A percentile compares a stretch with the other conserved stretches of the same genome.
phyloP scores from a whole-genome alignment of 805 yeast genomes.

The Wickerhamomyces queroliae region DNA sequence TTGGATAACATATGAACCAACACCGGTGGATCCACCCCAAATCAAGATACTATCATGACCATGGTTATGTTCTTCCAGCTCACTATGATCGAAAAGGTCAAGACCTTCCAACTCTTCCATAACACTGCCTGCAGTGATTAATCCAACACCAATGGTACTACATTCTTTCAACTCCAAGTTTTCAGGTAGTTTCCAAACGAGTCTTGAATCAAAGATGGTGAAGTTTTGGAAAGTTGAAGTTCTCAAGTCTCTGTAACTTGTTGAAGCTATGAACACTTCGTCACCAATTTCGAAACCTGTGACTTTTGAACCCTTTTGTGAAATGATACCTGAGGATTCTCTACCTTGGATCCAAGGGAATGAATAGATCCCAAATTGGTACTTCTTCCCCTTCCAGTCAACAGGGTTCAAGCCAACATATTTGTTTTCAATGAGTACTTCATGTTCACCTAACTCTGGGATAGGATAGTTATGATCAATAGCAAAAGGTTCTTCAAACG shows the following conservation, averaged over 20 bases:
- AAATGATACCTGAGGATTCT: constrained; percentile 37
- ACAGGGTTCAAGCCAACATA: constrained; percentile 40
- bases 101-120: constrained; percentile 22
- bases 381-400: constrained; percentile 44
- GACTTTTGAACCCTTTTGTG: constrained; percentile 29
- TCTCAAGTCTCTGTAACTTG: constrained; percentile 40
- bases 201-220: constrained; percentile 36
- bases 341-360: constrained; percentile 49
- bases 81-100: constrained; percentile 13
- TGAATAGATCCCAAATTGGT: constrained; percentile 38
- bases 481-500: constrained; percentile 21
- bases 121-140: constrained; percentile 37
- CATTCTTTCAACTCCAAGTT: constrained; percentile 31
- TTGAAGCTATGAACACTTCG: constrained; percentile 38
- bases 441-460: constrained; percentile 22
- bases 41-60: constrained; percentile 24
- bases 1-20: constrained; percentile 38
- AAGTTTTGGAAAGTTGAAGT: constrained; percentile 43
- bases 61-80: constrained; percentile 5
- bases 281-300: constrained; percentile 26
- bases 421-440: constrained; percentile 25
- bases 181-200: constrained; percentile 38
- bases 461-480: constrained; percentile 14
- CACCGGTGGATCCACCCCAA: constrained; percentile 48
- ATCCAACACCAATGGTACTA: constrained; percentile 41